Percentiles rank a stretch among this genome's conserved stretches.
Evolutionary conservation across 768 basidiomycete species (phyloP).

Genomic region (Collybia sordida): DNA sequence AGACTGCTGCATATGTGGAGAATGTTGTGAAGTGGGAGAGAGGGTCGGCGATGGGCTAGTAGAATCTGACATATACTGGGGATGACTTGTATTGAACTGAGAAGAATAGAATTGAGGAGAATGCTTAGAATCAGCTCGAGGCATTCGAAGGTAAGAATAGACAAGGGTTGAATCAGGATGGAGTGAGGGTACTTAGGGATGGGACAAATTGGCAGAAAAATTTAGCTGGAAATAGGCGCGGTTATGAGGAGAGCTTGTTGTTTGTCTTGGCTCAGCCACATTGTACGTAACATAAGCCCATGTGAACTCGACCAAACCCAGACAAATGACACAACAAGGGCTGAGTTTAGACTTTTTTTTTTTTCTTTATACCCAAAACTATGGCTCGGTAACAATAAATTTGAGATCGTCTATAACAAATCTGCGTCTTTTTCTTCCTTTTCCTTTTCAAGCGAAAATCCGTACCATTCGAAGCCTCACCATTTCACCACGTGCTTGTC

Average conservation of each 20-base stretch:
- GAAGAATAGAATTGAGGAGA: conserved; percentile 27
- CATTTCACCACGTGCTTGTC: conserved; percentile 7
- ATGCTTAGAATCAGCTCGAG: conserved; percentile 34
- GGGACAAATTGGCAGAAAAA: conserved; percentile 11
- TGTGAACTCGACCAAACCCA: conserved; percentile 26
- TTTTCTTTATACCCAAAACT: conserved; percentile 19
- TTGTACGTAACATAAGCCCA: conserved; percentile 31
- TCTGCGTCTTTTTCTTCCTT: conserved; percentile 7
- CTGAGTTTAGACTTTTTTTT: conserved; percentile 28
- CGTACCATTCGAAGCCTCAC: conserved; percentile 12
- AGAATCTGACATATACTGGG: conserved; percentile 24
- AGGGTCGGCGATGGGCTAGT: conserved; percentile 24
- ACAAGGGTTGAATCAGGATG: conserved; percentile 11
- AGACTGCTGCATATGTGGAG: neutral
- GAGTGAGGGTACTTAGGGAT: conserved; percentile 24
- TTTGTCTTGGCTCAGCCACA: conserved; percentile 29
- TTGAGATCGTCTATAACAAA: conserved; percentile 5
- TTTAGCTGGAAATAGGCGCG: conserved; percentile 19
- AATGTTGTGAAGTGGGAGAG: conserved; percentile 16
- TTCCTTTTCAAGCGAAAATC: conserved; percentile 16
- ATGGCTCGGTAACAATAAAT: conserved; percentile 10
- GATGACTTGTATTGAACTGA: conserved; percentile 23
- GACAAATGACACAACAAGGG: conserved; percentile 22
- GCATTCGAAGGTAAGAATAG: conserved; percentile 23
- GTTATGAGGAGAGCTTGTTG: conserved; percentile 23